Conservation (phyloP, 805 yeast genomes). For the Maudiozyma turicensis region DNA sequence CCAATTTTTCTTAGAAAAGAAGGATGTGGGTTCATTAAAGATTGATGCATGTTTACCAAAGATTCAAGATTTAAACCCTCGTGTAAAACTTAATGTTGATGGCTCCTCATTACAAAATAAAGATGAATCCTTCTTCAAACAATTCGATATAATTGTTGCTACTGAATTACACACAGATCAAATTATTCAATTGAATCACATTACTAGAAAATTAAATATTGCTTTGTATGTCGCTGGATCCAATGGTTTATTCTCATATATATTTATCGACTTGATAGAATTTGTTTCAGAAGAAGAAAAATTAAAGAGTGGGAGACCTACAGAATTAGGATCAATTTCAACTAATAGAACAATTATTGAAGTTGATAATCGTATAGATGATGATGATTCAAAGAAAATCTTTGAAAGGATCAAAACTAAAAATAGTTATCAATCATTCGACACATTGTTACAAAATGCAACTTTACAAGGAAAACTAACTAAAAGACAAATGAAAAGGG, state of each 20-base stretch:
- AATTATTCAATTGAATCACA: slow-evolving; percentile 39
- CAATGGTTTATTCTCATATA: slow-evolving; percentile 76
- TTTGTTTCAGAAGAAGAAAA: slow-evolving; percentile 49
- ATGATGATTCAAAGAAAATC: slow-evolving; percentile 31
- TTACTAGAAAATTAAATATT: slow-evolving; percentile 45
- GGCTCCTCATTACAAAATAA: slow-evolving; percentile 20
- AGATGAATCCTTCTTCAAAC: slow-evolving; percentile 33
- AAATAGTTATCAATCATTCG: slow-evolving; percentile 32
- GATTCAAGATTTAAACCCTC: slow-evolving; percentile 66
- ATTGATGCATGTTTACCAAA: slow-evolving; percentile 44
- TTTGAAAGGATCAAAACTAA: slow-evolving; percentile 32
- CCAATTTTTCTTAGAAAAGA: slow-evolving; percentile 60
- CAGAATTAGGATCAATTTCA: slow-evolving; percentile 42
- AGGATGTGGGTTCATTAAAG: slow-evolving; percentile 47
- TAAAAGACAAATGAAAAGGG: slow-evolving; percentile 23
- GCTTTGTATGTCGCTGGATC: slow-evolving; percentile 62
- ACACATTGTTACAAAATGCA: slow-evolving; percentile 29
- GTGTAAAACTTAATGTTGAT: slow-evolving; percentile 52
- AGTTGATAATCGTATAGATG: slow-evolving; percentile 28
- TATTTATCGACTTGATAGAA: slow-evolving; percentile 66
- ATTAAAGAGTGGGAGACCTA: slow-evolving; percentile 36
- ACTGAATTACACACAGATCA: slow-evolving; percentile 47
- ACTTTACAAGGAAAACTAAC: slow-evolving; percentile 30
- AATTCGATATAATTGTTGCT: slow-evolving; percentile 64
- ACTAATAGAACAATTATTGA: slow-evolving; percentile 34